Evolutionary conservation across 495 filamentous ascomycete genomes (phyloP).

Genomic region (Neurospora sp.): DNA sequence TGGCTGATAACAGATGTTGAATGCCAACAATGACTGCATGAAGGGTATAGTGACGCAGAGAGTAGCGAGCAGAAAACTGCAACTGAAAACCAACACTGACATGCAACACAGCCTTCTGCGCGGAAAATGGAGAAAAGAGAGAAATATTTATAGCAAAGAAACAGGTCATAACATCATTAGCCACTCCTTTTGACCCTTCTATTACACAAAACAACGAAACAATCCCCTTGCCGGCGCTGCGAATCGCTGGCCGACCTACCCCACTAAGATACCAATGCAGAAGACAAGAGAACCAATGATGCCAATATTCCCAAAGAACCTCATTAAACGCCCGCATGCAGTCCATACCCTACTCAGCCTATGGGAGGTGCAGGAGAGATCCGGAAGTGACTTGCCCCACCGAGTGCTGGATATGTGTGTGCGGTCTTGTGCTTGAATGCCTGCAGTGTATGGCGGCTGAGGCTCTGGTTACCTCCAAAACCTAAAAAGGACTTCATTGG

Average conservation of each 20-base stretch:
- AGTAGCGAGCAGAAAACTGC: neutral
- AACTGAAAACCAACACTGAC: neutral
- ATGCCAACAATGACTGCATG: neutral
- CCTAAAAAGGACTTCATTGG: neutral
- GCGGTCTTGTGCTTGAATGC: neutral
- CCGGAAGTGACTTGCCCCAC: neutral
- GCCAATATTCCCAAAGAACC: neutral
- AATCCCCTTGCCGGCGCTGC: neutral
- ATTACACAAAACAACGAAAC: neutral
- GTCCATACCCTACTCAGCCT: neutral
- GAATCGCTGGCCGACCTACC: neutral
- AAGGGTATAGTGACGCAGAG: neutral
- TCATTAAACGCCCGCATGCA: neutral
- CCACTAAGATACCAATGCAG: neutral
- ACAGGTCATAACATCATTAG: neutral
- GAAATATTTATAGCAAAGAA: neutral
- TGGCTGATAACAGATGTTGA: neutral
- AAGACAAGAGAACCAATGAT: neutral
- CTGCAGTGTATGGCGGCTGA: neutral
- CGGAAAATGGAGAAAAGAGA: neutral
- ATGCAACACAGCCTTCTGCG: neutral
- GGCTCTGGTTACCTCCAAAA: neutral
- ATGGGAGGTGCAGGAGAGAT: neutral
- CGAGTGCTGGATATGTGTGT: neutral
- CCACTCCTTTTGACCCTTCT: neutral